These are phyloP conservation scores for Mesembryanthemum crystallinum DNA, from an alignment of 148 eudicot genomes.

Conservation along the genomic window DNA sequence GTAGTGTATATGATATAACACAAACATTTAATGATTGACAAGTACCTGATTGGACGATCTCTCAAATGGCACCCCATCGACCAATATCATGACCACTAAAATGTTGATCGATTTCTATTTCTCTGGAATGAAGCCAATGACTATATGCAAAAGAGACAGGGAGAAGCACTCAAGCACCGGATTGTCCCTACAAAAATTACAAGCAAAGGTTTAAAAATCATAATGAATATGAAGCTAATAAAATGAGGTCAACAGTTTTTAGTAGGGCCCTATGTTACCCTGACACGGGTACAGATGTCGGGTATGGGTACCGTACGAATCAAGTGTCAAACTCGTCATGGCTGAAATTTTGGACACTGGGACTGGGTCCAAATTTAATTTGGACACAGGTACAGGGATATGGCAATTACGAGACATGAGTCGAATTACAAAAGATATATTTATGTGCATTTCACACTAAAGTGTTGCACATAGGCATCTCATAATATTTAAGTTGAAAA, in stretches of 20 bases:
- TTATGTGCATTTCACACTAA: too few species aligned
- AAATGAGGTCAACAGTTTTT: not conserved
- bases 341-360: too few species aligned
- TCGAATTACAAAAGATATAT: too few species aligned
- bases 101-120: not conserved
- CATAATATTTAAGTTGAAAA: too few species aligned
- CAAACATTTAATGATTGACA: not conserved
- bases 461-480: too few species aligned
- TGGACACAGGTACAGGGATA: too few species aligned
- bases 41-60: constrained; percentile 30
- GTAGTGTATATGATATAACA: not conserved
- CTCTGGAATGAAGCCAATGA: not conserved
- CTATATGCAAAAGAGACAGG: not conserved
- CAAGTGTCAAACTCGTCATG: too few species aligned
- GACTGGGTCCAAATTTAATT: too few species aligned
- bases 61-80: constrained; percentile 42
- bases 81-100: constrained; percentile 43
- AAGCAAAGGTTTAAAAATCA: not conserved
- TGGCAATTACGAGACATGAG: too few species aligned
- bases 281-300: too few species aligned
- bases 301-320: too few species aligned
- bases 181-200: constrained; percentile 9
- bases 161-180: not conserved
- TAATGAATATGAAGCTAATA: not conserved
- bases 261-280: not conserved